Percentiles rank a stretch among this genome's conserved stretches.
phyloP scores from a whole-genome alignment of 2,329 filamentous ascomycete genomes.

The Fusarium dlaminii region DNA sequence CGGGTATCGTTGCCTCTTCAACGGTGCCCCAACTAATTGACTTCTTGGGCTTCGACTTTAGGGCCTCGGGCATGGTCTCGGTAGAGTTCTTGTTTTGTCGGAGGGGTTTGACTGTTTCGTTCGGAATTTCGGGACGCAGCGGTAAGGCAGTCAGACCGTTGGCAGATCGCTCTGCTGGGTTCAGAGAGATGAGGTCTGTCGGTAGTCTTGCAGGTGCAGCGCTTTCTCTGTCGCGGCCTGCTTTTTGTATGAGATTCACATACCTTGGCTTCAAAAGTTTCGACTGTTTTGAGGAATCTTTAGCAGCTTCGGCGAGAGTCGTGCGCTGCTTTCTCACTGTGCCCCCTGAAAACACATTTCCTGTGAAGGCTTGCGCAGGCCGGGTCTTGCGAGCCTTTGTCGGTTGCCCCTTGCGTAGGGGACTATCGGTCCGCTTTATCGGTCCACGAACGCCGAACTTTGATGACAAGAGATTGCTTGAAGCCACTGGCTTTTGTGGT shows the following conservation, averaged over 20 bases:
- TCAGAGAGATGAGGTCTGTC: slow-evolving; percentile 43
- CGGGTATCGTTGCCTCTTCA: slow-evolving; percentile 31
- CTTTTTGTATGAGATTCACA: slow-evolving; percentile 54
- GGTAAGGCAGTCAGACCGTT: not conserved
- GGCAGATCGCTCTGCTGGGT: slow-evolving; percentile 31
- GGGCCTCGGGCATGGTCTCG: not conserved
- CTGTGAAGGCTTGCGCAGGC: slow-evolving; percentile 4
- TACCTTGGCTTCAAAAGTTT: slow-evolving; percentile 52
- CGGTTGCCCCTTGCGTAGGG: slow-evolving; percentile 1
- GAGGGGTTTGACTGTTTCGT: slow-evolving; percentile 9
- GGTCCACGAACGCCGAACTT: slow-evolving; percentile 14
- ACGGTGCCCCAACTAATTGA: slow-evolving; percentile 39
- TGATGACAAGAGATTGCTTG: slow-evolving; percentile 5
- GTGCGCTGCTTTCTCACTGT: slow-evolving; percentile 49
- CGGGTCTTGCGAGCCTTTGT: slow-evolving; percentile 19
- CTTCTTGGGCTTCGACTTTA: slow-evolving; percentile 39
- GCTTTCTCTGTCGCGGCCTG: slow-evolving; percentile 56
- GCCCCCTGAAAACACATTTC: slow-evolving; percentile 59
- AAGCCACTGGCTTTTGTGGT: slow-evolving; percentile 1
- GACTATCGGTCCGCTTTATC: not conserved
- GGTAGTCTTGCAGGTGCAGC: slow-evolving; percentile 49
- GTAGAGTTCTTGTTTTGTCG: not conserved
- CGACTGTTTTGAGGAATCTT: slow-evolving; percentile 53
- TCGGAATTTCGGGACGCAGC: not conserved
- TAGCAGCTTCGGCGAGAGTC: slow-evolving; percentile 51